Base-by-base conservation (phyloP, 2,329 filamentous ascomycete genomes). In the Aspergillus awamori region DNA sequence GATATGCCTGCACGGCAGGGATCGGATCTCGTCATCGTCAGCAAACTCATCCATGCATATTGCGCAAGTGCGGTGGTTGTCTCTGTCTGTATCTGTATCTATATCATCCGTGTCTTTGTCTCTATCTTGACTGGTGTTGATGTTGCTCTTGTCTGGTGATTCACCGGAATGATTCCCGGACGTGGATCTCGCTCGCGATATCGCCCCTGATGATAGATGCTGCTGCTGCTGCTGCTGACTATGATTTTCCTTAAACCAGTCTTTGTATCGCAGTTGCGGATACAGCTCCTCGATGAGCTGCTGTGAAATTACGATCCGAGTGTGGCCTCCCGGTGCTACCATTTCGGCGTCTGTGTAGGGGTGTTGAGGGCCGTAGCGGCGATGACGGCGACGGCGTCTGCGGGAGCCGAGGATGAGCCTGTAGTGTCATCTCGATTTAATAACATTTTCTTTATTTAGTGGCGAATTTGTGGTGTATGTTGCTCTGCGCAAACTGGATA, bases 21-120 rank as follows among this genome's bases (percentile, higher is more conserved):
- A 94, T 67, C 95, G 91, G 51, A 99, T 89, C 72, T 97, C 93
- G 69, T 98, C 94, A 63, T 97, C 91, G 63, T 97, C 92, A 73
- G 98, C 93, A 26, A 30, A 98, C 84, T 0, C 86, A 89, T 99
- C 95, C 68, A 99, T 89, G 76, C 95, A 98, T 69, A 99, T 98
- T 53, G 95, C 95, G 77, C 95, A 99, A 48, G 63, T 38, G 11
- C 8, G 54, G 39, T 54, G 43, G 38, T 67, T 60, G 11, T 47
- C 54, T 17, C 55, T 24, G 26, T 51, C 28, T 13, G 11, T n/a
- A 17, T 22, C 48, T 47, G 30, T 8, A 8, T 53, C 47, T 15
- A 26, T 58, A 39, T 58, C 58, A 8, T 24, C 28, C 22, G 51
- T 38, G 28, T 24, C 30, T 0, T 53, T 38, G 26, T 24, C 22